Conservation (phyloP, 2,329 filamentous ascomycete genomes). For the Metarhizium guizhouense region DNA sequence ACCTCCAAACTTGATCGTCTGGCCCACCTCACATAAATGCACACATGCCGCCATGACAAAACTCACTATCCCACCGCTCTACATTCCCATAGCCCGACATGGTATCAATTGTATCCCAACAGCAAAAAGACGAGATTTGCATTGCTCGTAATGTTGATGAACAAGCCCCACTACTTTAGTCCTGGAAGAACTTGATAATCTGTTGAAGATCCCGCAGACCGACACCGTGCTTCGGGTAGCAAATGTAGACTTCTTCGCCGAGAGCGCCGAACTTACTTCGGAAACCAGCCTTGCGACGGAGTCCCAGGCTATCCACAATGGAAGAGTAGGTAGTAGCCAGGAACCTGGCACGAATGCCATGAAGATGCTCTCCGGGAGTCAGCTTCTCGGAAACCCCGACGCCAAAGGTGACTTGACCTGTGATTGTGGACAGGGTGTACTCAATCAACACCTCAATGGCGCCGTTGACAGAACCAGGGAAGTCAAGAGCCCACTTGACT, state of each 20-base stretch:
- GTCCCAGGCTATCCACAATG: slow-evolving; percentile 70
- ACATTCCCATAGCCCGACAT: background rate
- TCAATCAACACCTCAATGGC: slow-evolving; percentile 79
- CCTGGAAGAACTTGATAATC: slow-evolving; percentile 86
- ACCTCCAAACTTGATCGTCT: background rate
- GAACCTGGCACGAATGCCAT: slow-evolving; percentile 71
- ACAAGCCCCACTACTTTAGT: slow-evolving; percentile 30
- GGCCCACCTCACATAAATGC: background rate
- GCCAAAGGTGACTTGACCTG: slow-evolving; percentile 69
- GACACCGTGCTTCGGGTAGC: slow-evolving; percentile 79
- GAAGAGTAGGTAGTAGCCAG: slow-evolving; percentile 75
- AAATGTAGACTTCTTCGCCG: slow-evolving; percentile 81
- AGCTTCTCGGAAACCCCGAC: slow-evolving; percentile 69
- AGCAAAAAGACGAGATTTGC: background rate
- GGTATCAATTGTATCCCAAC: background rate
- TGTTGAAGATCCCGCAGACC: slow-evolving; percentile 74
- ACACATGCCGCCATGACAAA: background rate
- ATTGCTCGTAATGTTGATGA: background rate
- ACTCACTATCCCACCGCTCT: background rate
- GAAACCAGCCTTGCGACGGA: slow-evolving; percentile 82
- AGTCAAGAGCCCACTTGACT: slow-evolving; percentile 93
- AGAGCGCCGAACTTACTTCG: slow-evolving; percentile 80
- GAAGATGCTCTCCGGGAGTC: slow-evolving; percentile 71
- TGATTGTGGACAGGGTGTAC: slow-evolving; percentile 48
- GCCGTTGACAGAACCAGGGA: slow-evolving; percentile 77